Evolutionary conservation across 768 basidiomycete species (phyloP).

Genomic region (Mycena leptocephala): DNA sequence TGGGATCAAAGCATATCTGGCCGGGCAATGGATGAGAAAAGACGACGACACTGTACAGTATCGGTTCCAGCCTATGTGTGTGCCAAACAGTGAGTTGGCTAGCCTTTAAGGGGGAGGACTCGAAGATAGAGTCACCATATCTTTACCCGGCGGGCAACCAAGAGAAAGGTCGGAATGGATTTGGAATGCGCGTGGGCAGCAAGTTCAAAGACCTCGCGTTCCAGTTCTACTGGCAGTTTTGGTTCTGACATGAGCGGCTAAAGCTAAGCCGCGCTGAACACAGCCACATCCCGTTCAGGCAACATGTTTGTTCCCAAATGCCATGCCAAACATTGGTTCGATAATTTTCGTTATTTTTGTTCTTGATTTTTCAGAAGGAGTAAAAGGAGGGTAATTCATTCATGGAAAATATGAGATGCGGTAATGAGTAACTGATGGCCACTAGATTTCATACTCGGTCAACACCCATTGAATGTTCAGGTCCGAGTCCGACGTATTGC

Average conservation of each 20-base stretch:
- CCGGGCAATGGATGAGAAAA: background rate
- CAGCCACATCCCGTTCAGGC: too few relatives aligned
- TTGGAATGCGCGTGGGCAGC: background rate
- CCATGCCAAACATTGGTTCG: too few relatives aligned
- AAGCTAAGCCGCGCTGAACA: background rate
- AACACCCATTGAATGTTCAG: too few relatives aligned
- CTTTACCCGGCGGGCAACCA: conserved; percentile 16
- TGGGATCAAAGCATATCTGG: background rate
- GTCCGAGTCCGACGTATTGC: too few relatives aligned
- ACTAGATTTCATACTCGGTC: too few relatives aligned
- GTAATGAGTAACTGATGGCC: too few relatives aligned
- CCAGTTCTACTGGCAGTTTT: background rate
- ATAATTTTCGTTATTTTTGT: too few relatives aligned
- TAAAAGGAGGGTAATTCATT: too few relatives aligned
- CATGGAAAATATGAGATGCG: too few relatives aligned
- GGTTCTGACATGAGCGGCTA: background rate
- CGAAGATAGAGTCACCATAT: background rate
- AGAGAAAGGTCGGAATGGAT: background rate
- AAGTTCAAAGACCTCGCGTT: conserved; percentile 10
- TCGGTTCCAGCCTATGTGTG: background rate
- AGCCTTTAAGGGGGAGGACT: background rate
- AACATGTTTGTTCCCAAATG: too few relatives aligned
- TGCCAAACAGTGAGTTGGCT: background rate
- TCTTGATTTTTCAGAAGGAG: too few relatives aligned
- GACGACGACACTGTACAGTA: conserved; percentile 14